These are phyloP conservation scores for Cubamyces sp. DNA, from an alignment of 768 basidiomycete genomes.

Conservation along the genomic window DNA sequence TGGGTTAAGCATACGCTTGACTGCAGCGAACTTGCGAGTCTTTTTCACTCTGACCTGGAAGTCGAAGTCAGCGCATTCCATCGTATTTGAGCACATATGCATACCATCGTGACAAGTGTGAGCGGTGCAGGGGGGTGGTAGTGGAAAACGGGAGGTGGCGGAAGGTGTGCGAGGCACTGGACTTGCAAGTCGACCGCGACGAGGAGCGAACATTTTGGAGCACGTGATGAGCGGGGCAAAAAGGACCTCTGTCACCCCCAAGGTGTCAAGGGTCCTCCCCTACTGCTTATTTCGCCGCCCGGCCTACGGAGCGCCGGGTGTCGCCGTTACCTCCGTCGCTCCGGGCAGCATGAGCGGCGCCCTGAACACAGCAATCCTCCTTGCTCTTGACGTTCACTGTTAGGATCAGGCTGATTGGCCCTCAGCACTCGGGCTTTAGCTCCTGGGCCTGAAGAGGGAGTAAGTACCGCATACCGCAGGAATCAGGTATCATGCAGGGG, in stretches of 20 bases:
- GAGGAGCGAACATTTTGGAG: constrained; percentile 2
- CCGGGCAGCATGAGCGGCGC: not conserved
- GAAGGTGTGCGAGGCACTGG: not conserved
- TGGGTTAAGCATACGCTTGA: constrained; percentile 93
- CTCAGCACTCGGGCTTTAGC: not conserved
- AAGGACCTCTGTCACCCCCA: not conserved
- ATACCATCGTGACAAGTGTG: not conserved
- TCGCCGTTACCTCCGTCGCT: too few species aligned
- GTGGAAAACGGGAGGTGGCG: not conserved
- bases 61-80: not conserved
- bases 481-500: too few species aligned
- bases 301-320: not conserved
- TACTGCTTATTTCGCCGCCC: not conserved
- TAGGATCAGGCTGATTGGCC: constrained; percentile 5
- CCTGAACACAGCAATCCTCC: not conserved
- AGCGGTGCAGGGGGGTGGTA: not conserved
- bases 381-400: not conserved
- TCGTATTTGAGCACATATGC: not conserved
- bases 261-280: not conserved
- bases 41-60: constrained; percentile 86
- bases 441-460: not conserved
- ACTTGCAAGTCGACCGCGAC: not conserved
- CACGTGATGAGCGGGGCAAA: not conserved
- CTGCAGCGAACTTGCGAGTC: constrained; percentile 91
- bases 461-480: not conserved